A percentile compares a stretch with the other conserved stretches of the same genome.
These are phyloP conservation scores for Malus orientalis DNA, from an alignment of 306 rosid genomes.

Conservation along the genomic window DNA sequence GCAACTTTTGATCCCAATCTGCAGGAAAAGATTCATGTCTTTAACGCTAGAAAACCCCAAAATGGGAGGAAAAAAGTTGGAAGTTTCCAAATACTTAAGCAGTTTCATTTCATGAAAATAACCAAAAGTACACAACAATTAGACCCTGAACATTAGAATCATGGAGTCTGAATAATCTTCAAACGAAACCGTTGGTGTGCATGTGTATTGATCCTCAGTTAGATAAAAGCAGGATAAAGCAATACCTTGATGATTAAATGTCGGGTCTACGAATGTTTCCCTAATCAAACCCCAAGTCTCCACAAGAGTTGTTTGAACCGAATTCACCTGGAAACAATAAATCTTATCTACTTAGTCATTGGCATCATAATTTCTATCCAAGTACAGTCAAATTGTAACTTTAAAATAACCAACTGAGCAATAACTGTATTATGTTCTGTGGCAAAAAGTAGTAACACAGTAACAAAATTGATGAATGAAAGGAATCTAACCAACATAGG, in stretches of 20 bases:
- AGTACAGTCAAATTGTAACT: not conserved
- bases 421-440: not conserved
- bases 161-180: not conserved
- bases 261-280: constrained; percentile 89
- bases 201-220: not conserved
- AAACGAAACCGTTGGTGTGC: not conserved
- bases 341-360: constrained; percentile 10
- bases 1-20: constrained; percentile 94
- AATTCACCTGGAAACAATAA: constrained; percentile 66
- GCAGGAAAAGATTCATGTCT: not conserved
- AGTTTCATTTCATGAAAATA: not conserved
- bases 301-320: constrained; percentile 93
- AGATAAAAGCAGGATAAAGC: not conserved
- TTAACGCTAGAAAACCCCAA: not conserved
- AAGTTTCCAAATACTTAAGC: not conserved
- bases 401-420: not conserved
- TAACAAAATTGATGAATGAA: not conserved
- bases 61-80: not conserved
- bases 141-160: not conserved
- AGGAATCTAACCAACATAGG: not conserved
- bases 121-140: not conserved
- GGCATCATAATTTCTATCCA: not conserved
- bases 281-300: constrained; percentile 98
- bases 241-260: constrained; percentile 93
- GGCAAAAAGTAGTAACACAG: not conserved